These are phyloP conservation scores for Thalassiosira delicatula DNA, from an alignment of 352 stramenopile species.

Conservation along the genomic window DNA sequence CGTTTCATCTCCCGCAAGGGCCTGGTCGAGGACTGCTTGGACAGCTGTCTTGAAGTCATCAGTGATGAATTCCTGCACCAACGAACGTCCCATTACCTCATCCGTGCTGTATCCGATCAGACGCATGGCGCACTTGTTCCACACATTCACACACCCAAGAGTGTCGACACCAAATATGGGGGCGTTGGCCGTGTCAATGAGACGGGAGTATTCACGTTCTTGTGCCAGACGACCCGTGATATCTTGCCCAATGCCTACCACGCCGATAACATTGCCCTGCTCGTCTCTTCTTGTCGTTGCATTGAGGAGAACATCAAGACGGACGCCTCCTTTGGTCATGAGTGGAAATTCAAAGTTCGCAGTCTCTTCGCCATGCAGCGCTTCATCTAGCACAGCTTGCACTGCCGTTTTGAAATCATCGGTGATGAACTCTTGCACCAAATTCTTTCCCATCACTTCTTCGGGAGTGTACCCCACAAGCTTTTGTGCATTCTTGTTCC, in stretches of 20 bases:
- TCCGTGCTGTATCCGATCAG: constrained; percentile 88
- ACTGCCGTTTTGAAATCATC: constrained; percentile 86
- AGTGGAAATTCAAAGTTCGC: constrained; percentile 88
- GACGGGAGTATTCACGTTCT: constrained; percentile 82
- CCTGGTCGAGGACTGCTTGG: constrained; percentile 71
- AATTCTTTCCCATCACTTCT: constrained; percentile 75
- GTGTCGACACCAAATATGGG: constrained; percentile 87
- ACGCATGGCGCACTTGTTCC: constrained; percentile 85
- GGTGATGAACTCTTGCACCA: constrained; percentile 81
- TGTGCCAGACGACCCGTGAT: constrained; percentile 88
- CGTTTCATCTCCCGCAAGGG: constrained; percentile 71
- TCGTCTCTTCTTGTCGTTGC: constrained; percentile 85
- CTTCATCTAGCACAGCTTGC: constrained; percentile 75
- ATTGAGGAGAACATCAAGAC: constrained; percentile 51
- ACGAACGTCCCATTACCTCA: constrained; percentile 87
- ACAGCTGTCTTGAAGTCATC: constrained; percentile 87
- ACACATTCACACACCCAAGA: constrained; percentile 81
- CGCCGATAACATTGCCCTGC: constrained; percentile 89
- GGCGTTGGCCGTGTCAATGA: constrained; percentile 75
- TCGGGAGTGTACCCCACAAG: constrained; percentile 88
- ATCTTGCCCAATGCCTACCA: constrained; percentile 91
- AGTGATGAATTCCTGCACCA: constrained; percentile 88
- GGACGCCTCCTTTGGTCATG: constrained; percentile 75
- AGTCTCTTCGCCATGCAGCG: too few relatives aligned
- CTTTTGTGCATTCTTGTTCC: constrained; percentile 90